Percentiles rank a stretch among this genome's conserved stretches.
Evolutionary conservation across 164 flowering plant genomes (phyloP).

Genomic region (Taxillus chinensis): DNA sequence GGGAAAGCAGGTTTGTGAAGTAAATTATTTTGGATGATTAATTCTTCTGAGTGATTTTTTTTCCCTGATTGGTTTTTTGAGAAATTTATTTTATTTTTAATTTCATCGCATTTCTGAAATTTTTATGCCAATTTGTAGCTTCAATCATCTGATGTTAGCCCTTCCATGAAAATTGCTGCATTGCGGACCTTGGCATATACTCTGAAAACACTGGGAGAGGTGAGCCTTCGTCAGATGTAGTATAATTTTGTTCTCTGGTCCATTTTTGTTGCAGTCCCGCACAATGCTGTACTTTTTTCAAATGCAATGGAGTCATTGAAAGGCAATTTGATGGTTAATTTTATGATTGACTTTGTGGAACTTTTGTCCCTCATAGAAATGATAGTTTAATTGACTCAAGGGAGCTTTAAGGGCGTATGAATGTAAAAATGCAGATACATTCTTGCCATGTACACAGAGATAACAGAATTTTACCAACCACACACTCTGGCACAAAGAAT

Average conservation of each 20-base stretch:
- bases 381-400: no score
- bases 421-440: no score
- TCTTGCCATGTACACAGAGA: no score
- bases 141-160: slow-evolving; percentile 45
- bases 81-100: background rate
- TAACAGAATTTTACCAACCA: no score
- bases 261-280: background rate
- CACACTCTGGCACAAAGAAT: no score
- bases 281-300: background rate
- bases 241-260: background rate
- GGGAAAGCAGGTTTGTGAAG: slow-evolving; percentile 59
- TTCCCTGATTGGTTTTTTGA: background rate
- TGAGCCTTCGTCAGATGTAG: slow-evolving; percentile 13
- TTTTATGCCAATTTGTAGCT: slow-evolving; percentile 43
- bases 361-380: no score
- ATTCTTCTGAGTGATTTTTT: background rate
- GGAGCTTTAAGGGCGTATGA: no score
- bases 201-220: slow-evolving; percentile 85
- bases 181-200: slow-evolving; percentile 68
- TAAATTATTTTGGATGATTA: background rate
- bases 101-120: background rate
- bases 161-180: slow-evolving; percentile 70
- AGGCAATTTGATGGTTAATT: no score
- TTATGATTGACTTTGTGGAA: no score
- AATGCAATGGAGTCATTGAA: no score